Evolutionary conservation across 2,329 filamentous ascomycete genomes (phyloP).

Genomic region (Epichloe typhina): DNA sequence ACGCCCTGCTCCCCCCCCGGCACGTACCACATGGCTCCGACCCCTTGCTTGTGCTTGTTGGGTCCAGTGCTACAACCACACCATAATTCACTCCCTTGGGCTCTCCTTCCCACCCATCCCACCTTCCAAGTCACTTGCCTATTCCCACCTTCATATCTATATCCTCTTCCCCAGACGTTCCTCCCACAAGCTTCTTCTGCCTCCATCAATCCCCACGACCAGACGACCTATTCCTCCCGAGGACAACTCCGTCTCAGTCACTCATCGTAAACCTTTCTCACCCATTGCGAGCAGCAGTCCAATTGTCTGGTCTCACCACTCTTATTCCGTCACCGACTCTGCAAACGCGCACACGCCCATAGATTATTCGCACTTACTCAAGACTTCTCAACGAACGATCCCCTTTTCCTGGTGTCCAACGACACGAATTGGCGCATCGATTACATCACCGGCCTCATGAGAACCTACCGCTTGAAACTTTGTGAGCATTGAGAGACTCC

Average conservation of each 20-base stretch:
- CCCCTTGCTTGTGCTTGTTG: slow-evolving; percentile 4
- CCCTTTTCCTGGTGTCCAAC: too few relatives aligned
- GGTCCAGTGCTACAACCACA: slow-evolving; percentile 1
- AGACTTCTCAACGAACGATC: too few relatives aligned
- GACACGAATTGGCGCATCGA: too few relatives aligned
- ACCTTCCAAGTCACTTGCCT: slow-evolving; percentile 4
- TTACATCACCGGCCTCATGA: too few relatives aligned
- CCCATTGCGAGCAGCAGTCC: not conserved
- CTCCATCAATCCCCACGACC: slow-evolving; percentile 1
- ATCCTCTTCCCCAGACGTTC: slow-evolving; percentile 7
- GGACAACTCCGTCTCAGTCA: not conserved
- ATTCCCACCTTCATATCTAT: slow-evolving; percentile 7
- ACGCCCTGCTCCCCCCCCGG: not conserved
- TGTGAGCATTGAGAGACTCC: too few relatives aligned
- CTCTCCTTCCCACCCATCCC: slow-evolving; percentile 7
- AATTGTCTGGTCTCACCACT: not conserved
- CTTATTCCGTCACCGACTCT: too few relatives aligned
- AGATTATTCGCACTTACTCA: too few relatives aligned
- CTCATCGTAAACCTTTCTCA: not conserved
- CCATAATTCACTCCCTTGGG: slow-evolving; percentile 6
- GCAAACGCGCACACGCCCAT: too few relatives aligned
- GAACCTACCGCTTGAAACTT: too few relatives aligned
- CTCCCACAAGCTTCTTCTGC: not conserved
- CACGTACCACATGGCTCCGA: slow-evolving; percentile 6
- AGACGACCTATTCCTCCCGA: not conserved